phyloP scores from a whole-genome alignment of 2,329 filamentous ascomycete genomes.

The Samsoniella hepiali region DNA sequence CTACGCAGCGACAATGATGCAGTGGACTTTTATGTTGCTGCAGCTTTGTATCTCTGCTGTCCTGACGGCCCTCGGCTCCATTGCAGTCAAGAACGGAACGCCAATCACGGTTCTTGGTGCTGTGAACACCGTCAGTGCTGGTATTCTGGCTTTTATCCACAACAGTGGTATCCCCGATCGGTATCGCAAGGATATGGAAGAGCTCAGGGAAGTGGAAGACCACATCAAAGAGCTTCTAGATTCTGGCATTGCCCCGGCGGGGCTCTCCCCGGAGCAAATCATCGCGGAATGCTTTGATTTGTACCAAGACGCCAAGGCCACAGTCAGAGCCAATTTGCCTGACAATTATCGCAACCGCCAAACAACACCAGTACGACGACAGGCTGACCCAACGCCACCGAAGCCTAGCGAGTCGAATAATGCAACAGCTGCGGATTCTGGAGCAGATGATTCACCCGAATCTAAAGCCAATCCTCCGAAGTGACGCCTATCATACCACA shows the following conservation, averaged over 20 bases:
- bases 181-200: slow-evolving; percentile 47
- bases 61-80: slow-evolving; percentile 48
- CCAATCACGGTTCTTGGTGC: slow-evolving; percentile 49
- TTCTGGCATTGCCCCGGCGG: slow-evolving; percentile 42
- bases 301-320: slow-evolving; percentile 45
- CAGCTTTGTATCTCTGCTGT: slow-evolving; percentile 49
- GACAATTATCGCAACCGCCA: slow-evolving; percentile 34
- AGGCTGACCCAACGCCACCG: neutral
- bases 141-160: slow-evolving; percentile 49
- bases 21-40: slow-evolving; percentile 46
- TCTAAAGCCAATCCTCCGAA: neutral
- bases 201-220: slow-evolving; percentile 50
- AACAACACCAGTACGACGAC: slow-evolving; percentile 19
- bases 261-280: slow-evolving; percentile 43
- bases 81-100: slow-evolving; percentile 35
- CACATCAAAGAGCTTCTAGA: slow-evolving; percentile 49
- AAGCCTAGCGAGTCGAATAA: neutral
- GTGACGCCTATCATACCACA: neutral
- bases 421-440: neutral
- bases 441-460: neutral
- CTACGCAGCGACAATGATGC: slow-evolving; percentile 39
- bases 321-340: slow-evolving; percentile 47
- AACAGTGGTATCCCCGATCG: slow-evolving; percentile 53
- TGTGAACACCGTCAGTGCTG: slow-evolving; percentile 48
- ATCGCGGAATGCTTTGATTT: slow-evolving; percentile 46